These are phyloP conservation scores for Komagataella phaffii DNA, from an alignment of 805 yeast species.

Conservation along the genomic window DNA sequence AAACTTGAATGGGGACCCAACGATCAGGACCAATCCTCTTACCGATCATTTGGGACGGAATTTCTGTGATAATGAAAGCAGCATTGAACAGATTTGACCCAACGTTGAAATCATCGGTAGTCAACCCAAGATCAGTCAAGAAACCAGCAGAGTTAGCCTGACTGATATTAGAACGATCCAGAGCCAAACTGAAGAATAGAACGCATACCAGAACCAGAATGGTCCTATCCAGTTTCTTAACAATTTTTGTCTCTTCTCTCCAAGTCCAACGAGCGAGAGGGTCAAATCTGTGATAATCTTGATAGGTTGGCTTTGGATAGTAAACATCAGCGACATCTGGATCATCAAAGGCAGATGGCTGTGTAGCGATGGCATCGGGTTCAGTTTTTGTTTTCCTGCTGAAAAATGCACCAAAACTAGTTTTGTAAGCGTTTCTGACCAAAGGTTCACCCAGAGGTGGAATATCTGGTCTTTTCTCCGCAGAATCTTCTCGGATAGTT, in stretches of 20 bases:
- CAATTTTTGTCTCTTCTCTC: slow-evolving; percentile 5
- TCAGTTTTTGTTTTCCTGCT: no score
- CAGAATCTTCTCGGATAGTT: no score
- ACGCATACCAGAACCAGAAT: background rate
- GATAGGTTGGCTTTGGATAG: background rate
- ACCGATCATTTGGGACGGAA: slow-evolving; percentile 46
- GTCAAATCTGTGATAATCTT: slow-evolving; percentile 5
- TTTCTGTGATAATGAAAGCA: slow-evolving; percentile 18
- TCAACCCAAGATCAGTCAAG: background rate
- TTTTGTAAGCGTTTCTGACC: no score
- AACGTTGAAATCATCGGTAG: slow-evolving; percentile 16
- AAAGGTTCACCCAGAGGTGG: no score
- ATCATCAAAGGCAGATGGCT: background rate
- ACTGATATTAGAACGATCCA: slow-evolving; percentile 1
- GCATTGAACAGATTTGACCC: slow-evolving; percentile 19
- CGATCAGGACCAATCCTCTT: slow-evolving; percentile 46
- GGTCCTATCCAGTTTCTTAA: background rate
- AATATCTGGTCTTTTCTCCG: no score
- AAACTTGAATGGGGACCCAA: slow-evolving; percentile 33
- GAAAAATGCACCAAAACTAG: no score
- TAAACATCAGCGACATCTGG: background rate
- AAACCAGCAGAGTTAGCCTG: background rate
- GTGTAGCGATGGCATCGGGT: no score
- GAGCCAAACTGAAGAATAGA: background rate
- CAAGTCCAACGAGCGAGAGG: slow-evolving; percentile 7